Conservation (phyloP, 208 protist species). For the Crithidia fasciculata region DNA sequence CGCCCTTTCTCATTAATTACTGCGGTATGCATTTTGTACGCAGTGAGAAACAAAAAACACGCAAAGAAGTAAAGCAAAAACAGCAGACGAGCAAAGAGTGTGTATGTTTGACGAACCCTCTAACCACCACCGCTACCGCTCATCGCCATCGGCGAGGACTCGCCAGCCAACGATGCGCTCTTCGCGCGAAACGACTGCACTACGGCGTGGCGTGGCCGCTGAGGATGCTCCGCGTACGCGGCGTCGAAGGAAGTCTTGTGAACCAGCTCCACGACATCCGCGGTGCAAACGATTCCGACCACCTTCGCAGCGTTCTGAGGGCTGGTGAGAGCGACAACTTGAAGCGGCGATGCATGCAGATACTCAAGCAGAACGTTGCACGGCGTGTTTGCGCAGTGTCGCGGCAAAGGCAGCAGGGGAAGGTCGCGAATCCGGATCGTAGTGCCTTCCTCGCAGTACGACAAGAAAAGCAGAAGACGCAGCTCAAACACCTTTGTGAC, state of each 20-base stretch:
- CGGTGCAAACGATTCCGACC: constrained; percentile 57
- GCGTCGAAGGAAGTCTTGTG: constrained; percentile 63
- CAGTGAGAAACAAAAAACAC: too few species aligned
- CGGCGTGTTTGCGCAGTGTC: constrained; percentile 45
- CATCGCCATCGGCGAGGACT: constrained; percentile 11
- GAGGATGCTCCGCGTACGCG: constrained; percentile 23
- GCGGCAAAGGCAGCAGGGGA: constrained; percentile 47
- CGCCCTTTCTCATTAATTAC: too few species aligned
- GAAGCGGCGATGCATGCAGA: constrained; percentile 47
- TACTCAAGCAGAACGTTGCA: constrained; percentile 56
- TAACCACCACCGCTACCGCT: not conserved
- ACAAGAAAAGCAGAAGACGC: constrained; percentile 60
- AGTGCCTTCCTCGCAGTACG: constrained; percentile 47
- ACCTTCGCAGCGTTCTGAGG: constrained; percentile 36
- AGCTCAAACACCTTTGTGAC: constrained; percentile 64
- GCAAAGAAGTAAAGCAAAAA: not conserved
- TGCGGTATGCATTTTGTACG: too few species aligned
- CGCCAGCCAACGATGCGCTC: constrained; percentile 15
- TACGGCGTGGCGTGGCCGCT: constrained; percentile 17
- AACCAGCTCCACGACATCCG: constrained; percentile 62
- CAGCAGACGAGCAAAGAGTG: not conserved
- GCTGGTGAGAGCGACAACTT: constrained; percentile 47
- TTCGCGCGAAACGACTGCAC: constrained; percentile 37
- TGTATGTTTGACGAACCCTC: not conserved
- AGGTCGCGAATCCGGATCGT: constrained; percentile 57